Evolutionary conservation across 2,329 filamentous ascomycete species (phyloP), one percentile per base, ranked within the genome.

Genomic region (Cladosporium sp.): DNA sequence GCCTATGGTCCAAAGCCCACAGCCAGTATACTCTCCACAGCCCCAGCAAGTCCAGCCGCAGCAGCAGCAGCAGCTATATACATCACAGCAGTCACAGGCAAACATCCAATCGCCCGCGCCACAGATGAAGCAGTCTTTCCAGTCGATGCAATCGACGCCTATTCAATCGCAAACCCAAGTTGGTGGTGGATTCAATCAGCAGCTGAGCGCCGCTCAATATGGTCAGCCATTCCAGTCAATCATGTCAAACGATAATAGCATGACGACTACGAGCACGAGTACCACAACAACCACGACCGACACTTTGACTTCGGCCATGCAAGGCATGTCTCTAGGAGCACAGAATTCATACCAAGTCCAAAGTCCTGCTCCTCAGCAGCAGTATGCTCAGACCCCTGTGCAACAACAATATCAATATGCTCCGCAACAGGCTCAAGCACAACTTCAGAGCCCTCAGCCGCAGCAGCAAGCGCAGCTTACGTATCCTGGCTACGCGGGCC

Each of bases 381-480:
- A 49, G 12, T 54, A 28, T n/a, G 14, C 14, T 15, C 55, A 58
- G 18, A 26, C 1, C 12, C 34, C 32, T 12, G 21, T 15, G 6
- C 55, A n/a, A 8, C 55, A n/a, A 8, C 57, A 59, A 47, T 10
- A 32, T 10, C 38, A n/a, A 8, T 26, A 18, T 2, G 8, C 18
- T 32, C 15, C 15, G 7, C 57, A 59, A 26, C 57, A 26, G 7
- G 21, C 57, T 30, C 55, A 38, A 10, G 11, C 55, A 41, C 55
- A 41, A 11, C 21, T 58, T 4, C 30, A 57, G 8, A 41, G 14
- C 21, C 21, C 32, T 26, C 34, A 58, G 15, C 15, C 38, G 21
- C 57, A 64, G 11, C 49, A 55, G 24, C 61, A 64, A 15, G 18
- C 51, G 3, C 61, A 64, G 10, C 26, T 64, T 18, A 34, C 51